Conservation (phyloP, 305 asterid genomes). For the Lippia alba region DNA sequence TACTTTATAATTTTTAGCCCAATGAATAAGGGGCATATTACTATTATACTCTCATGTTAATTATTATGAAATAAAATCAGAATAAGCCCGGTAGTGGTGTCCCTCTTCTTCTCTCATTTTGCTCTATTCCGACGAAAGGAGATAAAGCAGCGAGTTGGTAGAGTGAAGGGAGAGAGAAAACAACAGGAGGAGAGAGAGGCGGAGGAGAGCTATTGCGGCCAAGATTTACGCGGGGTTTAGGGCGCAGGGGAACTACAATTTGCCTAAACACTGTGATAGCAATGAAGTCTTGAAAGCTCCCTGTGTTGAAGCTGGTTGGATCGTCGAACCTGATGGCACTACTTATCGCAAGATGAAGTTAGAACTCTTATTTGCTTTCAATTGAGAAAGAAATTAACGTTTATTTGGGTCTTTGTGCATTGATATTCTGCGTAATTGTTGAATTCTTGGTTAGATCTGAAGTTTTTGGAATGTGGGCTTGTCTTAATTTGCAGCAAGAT, state of each 20-base stretch:
- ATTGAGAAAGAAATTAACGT: background rate
- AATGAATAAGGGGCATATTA: no score
- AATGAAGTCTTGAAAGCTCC: constrained; percentile 83
- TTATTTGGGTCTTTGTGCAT: constrained; percentile 11
- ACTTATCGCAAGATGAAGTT: constrained; percentile 72
- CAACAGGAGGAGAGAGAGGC: constrained; percentile 81
- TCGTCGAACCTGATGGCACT: constrained; percentile 82
- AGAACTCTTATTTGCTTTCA: background rate
- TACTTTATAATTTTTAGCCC: no score
- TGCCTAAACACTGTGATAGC: constrained; percentile 80
- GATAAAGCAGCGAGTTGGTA: no score
- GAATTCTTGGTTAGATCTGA: constrained; percentile 49
- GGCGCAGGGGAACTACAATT: constrained; percentile 78
- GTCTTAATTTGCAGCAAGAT: constrained; percentile 23
- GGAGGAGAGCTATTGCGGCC: constrained; percentile 83
- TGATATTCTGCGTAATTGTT: background rate
- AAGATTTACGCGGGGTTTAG: constrained; percentile 75
- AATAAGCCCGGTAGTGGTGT: no score
- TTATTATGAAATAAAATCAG: no score
- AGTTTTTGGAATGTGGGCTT: constrained; percentile 32
- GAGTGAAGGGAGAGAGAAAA: constrained; percentile 91
- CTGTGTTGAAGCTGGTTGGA: constrained; percentile 83
- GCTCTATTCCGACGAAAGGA: no score
- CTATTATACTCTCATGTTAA: no score
- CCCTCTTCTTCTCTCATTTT: no score